Percentiles rank a stretch among this genome's conserved stretches.
Conservation (phyloP, 345 rosid genomes). For the Passiflora organensis region DNA sequence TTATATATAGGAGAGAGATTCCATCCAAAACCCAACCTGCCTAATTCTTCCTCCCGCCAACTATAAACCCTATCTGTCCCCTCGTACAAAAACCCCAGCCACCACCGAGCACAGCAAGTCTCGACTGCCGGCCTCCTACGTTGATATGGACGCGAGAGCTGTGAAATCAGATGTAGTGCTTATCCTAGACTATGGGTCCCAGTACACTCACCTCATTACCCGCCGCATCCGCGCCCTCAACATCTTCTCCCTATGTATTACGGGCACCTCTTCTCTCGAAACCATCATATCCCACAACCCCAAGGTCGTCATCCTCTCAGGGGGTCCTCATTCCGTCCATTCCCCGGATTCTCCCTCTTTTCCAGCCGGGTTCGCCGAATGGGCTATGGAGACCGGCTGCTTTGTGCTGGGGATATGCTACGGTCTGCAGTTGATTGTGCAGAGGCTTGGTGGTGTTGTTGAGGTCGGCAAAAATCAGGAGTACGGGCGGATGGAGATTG, state of each 20-base stretch:
- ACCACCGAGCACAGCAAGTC: no score
- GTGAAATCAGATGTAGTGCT: slow-evolving; percentile 64
- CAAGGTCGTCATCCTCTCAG: slow-evolving; percentile 79
- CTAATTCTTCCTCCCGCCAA: no score
- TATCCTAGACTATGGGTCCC: slow-evolving; percentile 92
- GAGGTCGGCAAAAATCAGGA: slow-evolving; percentile 73
- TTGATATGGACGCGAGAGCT: slow-evolving; percentile 23
- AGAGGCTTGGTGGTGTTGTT: slow-evolving; percentile 75
- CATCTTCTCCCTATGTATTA: slow-evolving; percentile 76
- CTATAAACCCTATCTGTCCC: no score
- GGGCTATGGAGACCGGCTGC: slow-evolving; percentile 56
- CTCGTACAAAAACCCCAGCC: no score
- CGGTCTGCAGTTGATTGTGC: slow-evolving; percentile 81
- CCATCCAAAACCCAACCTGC: no score
- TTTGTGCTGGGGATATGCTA: slow-evolving; percentile 79
- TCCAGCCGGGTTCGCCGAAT: slow-evolving; percentile 64
- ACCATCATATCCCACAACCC: slow-evolving; percentile 58
- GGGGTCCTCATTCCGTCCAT: slow-evolving; percentile 95
- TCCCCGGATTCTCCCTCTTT: slow-evolving; percentile 59
- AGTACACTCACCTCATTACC: slow-evolving; percentile 88
- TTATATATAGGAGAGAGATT: no score
- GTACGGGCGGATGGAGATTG: slow-evolving; percentile 95
- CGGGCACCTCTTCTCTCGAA: slow-evolving; percentile 71
- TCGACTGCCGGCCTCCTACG: no score
- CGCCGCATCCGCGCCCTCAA: slow-evolving; percentile 86